Conservation (phyloP, 129 eudicot species). For the Dittrichia graveolens region DNA sequence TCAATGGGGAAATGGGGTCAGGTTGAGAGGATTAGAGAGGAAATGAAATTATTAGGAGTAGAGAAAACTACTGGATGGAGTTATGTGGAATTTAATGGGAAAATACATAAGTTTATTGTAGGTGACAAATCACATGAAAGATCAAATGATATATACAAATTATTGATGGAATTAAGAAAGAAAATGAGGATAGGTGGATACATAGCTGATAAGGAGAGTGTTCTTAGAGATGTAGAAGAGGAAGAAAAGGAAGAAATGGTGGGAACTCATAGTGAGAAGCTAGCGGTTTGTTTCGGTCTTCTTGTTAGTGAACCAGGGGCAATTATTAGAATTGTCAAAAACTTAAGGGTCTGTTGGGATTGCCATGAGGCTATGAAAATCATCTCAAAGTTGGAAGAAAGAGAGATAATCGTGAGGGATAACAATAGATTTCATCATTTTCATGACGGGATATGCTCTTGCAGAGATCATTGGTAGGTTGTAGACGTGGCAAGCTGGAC, state of each 20-base stretch:
- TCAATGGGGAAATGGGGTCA: conserved; percentile 66
- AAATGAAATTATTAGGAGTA: conserved; percentile 52
- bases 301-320: conserved; percentile 63
- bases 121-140: conserved; percentile 73
- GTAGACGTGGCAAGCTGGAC: not conserved
- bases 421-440: conserved; percentile 84
- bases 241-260: conserved; percentile 95
- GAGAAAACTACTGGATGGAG: conserved; percentile 76
- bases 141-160: conserved; percentile 50
- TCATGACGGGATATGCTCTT: conserved; percentile 62
- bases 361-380: conserved; percentile 79
- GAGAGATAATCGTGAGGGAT: conserved; percentile 85
- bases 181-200: conserved; percentile 68
- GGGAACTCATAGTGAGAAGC: conserved; percentile 80
- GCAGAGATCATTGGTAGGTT: conserved; percentile 77
- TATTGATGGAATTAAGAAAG: conserved; percentile 51
- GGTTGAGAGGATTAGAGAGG: conserved; percentile 55
- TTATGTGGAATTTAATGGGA: conserved; percentile 61
- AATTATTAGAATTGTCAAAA: conserved; percentile 68
- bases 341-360: conserved; percentile 81
- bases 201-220: conserved; percentile 60
- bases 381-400: conserved; percentile 64
- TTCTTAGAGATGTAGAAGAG: conserved; percentile 74
- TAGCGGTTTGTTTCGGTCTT: conserved; percentile 76
- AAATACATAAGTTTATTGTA: conserved; percentile 67